Evolutionary conservation across 139 green algal species (phyloP).

Genomic region (Pseudopediastrum boryanum): DNA sequence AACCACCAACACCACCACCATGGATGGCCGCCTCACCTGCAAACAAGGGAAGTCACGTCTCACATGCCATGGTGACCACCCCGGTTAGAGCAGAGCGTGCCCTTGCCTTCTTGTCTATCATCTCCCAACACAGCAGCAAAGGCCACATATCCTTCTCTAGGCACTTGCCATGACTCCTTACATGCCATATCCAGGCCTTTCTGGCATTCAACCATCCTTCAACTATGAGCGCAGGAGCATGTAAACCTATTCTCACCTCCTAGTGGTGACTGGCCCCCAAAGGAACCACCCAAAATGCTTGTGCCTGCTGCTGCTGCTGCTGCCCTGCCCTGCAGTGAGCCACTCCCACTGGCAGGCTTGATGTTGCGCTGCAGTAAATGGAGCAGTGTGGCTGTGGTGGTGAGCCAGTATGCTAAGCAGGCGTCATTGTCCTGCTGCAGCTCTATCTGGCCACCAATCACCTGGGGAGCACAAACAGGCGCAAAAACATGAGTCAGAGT

Average conservation of each 20-base stretch:
- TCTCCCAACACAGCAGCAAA: no score
- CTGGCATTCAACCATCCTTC: no score
- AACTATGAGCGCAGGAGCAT: neutral
- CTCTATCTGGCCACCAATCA: conserved; percentile 83
- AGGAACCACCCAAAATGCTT: neutral
- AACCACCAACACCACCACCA: conserved; percentile 72
- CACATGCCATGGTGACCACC: no score
- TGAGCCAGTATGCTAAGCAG: conserved; percentile 94
- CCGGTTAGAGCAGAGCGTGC: no score
- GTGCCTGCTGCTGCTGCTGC: neutral
- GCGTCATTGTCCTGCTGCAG: conserved; percentile 85
- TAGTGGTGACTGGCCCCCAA: neutral
- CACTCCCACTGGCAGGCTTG: conserved; percentile 67
- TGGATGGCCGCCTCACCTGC: conserved; percentile 80
- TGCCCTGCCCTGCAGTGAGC: conserved; percentile 8
- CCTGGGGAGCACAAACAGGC: no score
- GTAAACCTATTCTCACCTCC: neutral
- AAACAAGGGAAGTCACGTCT: no score
- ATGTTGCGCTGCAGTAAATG: conserved; percentile 94
- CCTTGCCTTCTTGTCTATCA: no score
- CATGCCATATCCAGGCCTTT: no score
- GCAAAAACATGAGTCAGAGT: no score
- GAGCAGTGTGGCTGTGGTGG: conserved; percentile 94
- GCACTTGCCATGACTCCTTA: no score
- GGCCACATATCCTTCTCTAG: no score